Conservation (phyloP, 1,139 yeast genomes). For the Yamadazyma dushanensis region DNA sequence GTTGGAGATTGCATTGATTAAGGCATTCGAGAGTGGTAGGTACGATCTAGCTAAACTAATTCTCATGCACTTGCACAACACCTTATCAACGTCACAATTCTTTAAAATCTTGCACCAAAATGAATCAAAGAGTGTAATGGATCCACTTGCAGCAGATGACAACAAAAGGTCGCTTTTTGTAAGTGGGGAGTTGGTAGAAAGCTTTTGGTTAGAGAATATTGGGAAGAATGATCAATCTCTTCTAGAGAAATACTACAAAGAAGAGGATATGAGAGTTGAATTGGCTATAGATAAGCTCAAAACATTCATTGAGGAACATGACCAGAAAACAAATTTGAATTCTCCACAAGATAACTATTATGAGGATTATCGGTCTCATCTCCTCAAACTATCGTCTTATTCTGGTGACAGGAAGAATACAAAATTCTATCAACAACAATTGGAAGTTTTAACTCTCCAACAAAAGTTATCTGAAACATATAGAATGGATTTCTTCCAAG, state of each 20-base stretch:
- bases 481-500: slow-evolving; percentile 51
- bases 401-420: slow-evolving; percentile 22
- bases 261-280: slow-evolving; percentile 34
- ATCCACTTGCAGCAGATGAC: slow-evolving; percentile 15
- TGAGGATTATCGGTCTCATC: slow-evolving; percentile 26
- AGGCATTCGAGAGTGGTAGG: slow-evolving; percentile 67
- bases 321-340: slow-evolving; percentile 1
- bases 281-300: slow-evolving; percentile 24
- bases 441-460: slow-evolving; percentile 52
- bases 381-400: slow-evolving; percentile 24
- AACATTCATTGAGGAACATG: slow-evolving; percentile 11
- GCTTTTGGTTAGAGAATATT: slow-evolving; percentile 38
- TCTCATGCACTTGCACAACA: slow-evolving; percentile 49
- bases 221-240: slow-evolving; percentile 25
- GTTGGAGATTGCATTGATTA: slow-evolving; percentile 64
- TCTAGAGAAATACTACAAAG: slow-evolving; percentile 32
- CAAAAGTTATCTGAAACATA: slow-evolving; percentile 55
- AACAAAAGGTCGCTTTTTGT: slow-evolving; percentile 19
- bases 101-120: slow-evolving; percentile 43
- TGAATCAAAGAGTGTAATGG: slow-evolving; percentile 25
- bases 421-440: slow-evolving; percentile 48
- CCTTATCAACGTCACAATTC: slow-evolving; percentile 39
- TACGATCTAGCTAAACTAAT: slow-evolving; percentile 65
- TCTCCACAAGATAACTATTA: slow-evolving; percentile 17
- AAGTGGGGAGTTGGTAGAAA: slow-evolving; percentile 44